Evolutionary conservation across 140 eudicot species (phyloP), one percentile per base, ranked within the genome.

Genomic region (Stevia rebaudiana): DNA sequence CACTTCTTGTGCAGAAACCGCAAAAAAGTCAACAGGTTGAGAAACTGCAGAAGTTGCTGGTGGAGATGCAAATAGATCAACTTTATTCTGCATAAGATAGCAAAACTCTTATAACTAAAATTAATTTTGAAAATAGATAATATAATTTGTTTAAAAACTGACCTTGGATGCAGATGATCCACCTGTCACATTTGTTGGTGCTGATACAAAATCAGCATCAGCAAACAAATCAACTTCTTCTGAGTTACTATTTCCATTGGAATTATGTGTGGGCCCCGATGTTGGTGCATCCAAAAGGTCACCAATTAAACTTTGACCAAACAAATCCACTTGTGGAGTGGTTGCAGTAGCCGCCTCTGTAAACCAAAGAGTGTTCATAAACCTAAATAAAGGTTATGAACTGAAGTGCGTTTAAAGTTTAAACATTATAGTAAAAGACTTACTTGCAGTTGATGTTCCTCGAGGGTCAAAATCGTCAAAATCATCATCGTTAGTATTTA

Each of bases 391-490:
- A 7, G 39, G 4, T 19, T 9, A 15, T 15, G 11, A 44, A 15
- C 30, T 25, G 21, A 63, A 22, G 37, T n/a, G 9, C 22, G 28
- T 17, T 4, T 7, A 30, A 19, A 21, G 28, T 17, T 4, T 7
- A 30, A 19, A 21, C 12, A 52, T 40, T 4, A 39, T 40, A 6
- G 43, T 23, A 33, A 5, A 54, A 61, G 22, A 75, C 97, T 83
- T 94, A 94, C 99, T 86, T 49, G 86, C 68, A 75, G 48, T 69
- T 50, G 85, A 78, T 63, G 87, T 85, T 68, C 97, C 99, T 11
- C 99, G 83, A 40, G 99, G 99, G 71, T 94, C 95, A 63, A 94
- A 94, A 80, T 92, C 99, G 61, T 92, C 98, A 77, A 79, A 83
- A 55, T 86, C 91, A 52, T 88, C 98, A 21, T 88, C 95, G 39